phyloP scores from a whole-genome alignment of 2,329 filamentous ascomycete genomes.

The Cadophora gregata region DNA sequence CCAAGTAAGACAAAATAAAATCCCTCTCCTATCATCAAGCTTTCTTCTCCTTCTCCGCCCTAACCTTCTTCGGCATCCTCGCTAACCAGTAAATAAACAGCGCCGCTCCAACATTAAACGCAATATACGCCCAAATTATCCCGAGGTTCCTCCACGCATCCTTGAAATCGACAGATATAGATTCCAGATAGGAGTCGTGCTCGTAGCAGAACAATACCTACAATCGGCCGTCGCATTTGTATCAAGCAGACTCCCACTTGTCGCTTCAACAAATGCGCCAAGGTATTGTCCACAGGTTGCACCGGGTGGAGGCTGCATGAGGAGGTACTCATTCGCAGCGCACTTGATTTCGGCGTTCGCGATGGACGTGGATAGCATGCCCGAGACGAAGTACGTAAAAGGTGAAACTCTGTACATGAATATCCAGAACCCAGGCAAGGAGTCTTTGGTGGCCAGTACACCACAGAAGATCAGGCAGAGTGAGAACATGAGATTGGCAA shows the following conservation, averaged over 20 bases:
- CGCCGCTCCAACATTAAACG: conserved; percentile 59
- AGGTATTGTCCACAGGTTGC: conserved; percentile 66
- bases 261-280: conserved; percentile 49
- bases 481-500: background rate
- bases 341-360: conserved; percentile 70
- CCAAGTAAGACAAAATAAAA: background rate
- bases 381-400: conserved; percentile 77
- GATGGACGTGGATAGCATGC: conserved; percentile 61
- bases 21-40: background rate
- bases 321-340: conserved; percentile 69
- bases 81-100: conserved; percentile 58
- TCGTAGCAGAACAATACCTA: conserved; percentile 57
- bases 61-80: conserved; percentile 49
- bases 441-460: conserved; percentile 48
- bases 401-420: conserved; percentile 84
- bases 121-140: conserved; percentile 62
- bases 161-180: conserved; percentile 57
- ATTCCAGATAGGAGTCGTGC: conserved; percentile 56
- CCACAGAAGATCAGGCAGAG: conserved; percentile 71
- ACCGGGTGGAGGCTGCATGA: conserved; percentile 64
- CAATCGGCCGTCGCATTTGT: conserved; percentile 54
- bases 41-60: conserved; percentile 19
- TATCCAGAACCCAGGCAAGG: conserved; percentile 76
- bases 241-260: conserved; percentile 56
- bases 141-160: conserved; percentile 73